Base-by-base conservation (phyloP, 2,329 filamentous ascomycete species). In the Aspergillus sp. region DNA sequence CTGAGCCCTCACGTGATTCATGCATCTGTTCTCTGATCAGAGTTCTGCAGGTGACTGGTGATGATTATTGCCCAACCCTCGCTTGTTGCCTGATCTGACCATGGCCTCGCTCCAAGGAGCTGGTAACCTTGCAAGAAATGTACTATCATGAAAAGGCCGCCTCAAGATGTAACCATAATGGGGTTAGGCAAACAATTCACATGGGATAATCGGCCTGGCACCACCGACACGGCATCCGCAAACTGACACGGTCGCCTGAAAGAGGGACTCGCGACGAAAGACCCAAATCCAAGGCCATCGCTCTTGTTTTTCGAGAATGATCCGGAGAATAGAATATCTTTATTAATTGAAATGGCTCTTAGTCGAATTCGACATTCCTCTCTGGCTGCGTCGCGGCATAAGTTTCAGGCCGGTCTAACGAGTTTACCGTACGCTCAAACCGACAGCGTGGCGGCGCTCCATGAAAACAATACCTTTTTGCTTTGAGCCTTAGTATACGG, bases 71-170 rank as follows among this genome's bases (percentile, higher is more conserved):
- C 47, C 62, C 60, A 53, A 58, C 47, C 53, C 49, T 51, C 41
- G 55, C 45, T 56, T 58, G 51, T 56, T 53, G 52, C 56, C 48
- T 50, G 47, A 54, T 57, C 42, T 55, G 26, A 69, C 59, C 30
- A 72, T 72, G 64, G 45, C 68, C 68, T 38, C 70, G 72, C 20
- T 73, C 69, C 72, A 59, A 68, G 76, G 66, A 81, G 75, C 63
- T 73, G 76, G 52, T 81, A 78, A 6, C 78, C 78, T 12, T 58
- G 64, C 62, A 71, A 74, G 56, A 62, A 68, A 55, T 68, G 77
- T 77, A 3, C 79, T 78, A 64, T 73, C 73, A 55, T 78, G 78
- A 76, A 80, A 79, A 44, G 74, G 76, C 26, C 75, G 81, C 53
- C 77, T 80, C 61, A 45, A 73, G 76, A 32, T 75, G 81, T 53